Base-by-base conservation (phyloP, 768 basidiomycete genomes). In the Paxillus involutus region DNA sequence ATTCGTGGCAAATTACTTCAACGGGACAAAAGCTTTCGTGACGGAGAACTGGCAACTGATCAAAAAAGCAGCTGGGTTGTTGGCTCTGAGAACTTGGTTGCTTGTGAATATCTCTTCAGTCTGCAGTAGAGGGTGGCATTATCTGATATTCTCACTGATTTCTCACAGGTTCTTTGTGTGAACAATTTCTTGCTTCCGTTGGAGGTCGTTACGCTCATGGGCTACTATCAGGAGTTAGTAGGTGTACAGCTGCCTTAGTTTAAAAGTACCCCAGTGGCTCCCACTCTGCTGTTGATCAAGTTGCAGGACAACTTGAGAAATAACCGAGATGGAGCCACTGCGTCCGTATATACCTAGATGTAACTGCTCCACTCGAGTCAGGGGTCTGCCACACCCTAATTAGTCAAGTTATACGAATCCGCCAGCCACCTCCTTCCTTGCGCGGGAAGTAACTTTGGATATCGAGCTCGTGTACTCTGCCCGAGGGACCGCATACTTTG, bases 1-100 rank as follows among this genome's bases (percentile, higher is more conserved):
- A 13, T 89, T 90, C 60, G 74, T 89, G 9, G 72, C 74, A 13
- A 71, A 82, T 50, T 86, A 84, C 58, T 71, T 71, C 47, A 68
- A 77, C 29, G 87, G 86, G 1, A 75, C 77, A 3, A 73, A 75
- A 14, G 59, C 62, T 0, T 91, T 91, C 59, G 63, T 90, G 1
- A 74, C 78, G 47, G 73, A 80, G 32, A 84, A 87, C 61, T 86
- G 85, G 82, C 69, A 65, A 50, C 78, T 85, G 71, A 89, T 91
- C 26, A 82, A 86, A 57, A 72, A 72, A 36, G 88, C 86, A 11
- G 88, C 88, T 36, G 89, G 89, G 3, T 80, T 84, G 77, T 71
- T 77, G 35, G 85, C 86, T 0, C 62, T 90, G 58, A 73, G 86
- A 40, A 77, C 78, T 40, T 88, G 80, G 75, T 67, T 89, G 1